These are phyloP conservation scores for Trametes gibbosa DNA, from an alignment of 768 basidiomycete species.

Conservation along the genomic window DNA sequence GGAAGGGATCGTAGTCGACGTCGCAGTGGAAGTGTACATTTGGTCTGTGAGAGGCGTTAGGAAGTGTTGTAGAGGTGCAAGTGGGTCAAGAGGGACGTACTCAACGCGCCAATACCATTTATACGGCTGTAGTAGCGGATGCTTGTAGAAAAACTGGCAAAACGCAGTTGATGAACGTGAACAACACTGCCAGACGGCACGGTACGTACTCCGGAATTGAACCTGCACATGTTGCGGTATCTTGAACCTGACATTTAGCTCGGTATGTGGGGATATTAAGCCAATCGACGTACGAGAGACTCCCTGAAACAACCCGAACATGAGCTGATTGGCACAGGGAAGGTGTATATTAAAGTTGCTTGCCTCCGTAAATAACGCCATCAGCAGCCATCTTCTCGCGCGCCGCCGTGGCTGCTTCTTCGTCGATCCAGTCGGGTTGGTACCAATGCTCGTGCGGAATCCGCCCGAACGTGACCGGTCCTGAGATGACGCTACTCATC, in stretches of 20 bases:
- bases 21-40: slow-evolving; percentile 75
- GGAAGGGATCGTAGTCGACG: slow-evolving; percentile 60
- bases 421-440: slow-evolving; percentile 75
- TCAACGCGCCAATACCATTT: slow-evolving; percentile 80
- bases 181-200: not conserved
- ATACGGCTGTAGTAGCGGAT: slow-evolving; percentile 59
- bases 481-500: slow-evolving; percentile 25
- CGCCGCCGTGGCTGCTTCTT: slow-evolving; percentile 51
- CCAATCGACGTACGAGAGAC: slow-evolving; percentile 39
- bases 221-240: slow-evolving; percentile 81
- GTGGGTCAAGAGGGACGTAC: slow-evolving; percentile 26
- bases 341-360: slow-evolving; percentile 9
- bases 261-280: not conserved
- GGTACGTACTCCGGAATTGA: slow-evolving; percentile 59
- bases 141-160: slow-evolving; percentile 54
- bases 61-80: not conserved
- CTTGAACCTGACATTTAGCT: slow-evolving; percentile 19
- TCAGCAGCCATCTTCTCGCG: slow-evolving; percentile 49
- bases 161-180: not conserved
- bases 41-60: slow-evolving; percentile 53
- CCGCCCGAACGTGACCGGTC: slow-evolving; percentile 50
- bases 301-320: slow-evolving; percentile 29
- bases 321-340: not conserved
- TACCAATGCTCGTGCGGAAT: slow-evolving; percentile 64
- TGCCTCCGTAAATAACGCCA: slow-evolving; percentile 50